phyloP scores from a whole-genome alignment of 306 rosid species.

The Echinosophora koreensis region DNA sequence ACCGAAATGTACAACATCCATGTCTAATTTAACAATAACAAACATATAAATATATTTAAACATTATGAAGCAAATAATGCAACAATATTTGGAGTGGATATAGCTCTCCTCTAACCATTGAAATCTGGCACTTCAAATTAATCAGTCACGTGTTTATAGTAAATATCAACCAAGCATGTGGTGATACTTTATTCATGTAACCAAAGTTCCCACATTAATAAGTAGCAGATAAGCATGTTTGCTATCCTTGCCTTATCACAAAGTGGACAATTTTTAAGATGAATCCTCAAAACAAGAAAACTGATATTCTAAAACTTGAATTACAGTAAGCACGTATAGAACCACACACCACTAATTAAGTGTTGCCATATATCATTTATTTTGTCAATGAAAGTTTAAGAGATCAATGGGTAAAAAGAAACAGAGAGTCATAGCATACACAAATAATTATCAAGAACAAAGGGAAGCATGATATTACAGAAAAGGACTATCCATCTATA shows the following conservation, averaged over 20 bases:
- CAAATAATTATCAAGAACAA: conserved; percentile 10
- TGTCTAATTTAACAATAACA: background rate
- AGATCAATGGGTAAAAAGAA: background rate
- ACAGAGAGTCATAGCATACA: background rate
- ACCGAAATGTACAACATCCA: background rate
- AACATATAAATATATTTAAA: background rate
- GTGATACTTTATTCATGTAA: background rate
- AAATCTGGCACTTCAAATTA: background rate
- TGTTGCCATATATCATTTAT: background rate
- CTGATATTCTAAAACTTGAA: background rate
- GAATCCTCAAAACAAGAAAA: background rate
- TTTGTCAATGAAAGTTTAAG: background rate
- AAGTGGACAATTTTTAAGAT: background rate
- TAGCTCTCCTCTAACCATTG: background rate
- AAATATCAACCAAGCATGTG: background rate
- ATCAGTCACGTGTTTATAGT: background rate
- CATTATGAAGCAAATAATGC: background rate
- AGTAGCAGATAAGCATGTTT: conserved; percentile 2
- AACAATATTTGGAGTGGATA: conserved; percentile 3
- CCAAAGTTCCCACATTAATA: background rate
- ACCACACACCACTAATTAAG: background rate
- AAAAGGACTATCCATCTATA: background rate
- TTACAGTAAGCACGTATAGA: conserved; percentile 3
- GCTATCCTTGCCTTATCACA: background rate
- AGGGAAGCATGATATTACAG: conserved; percentile 11